phyloP scores from a whole-genome alignment of 495 filamentous ascomycete species.

The Annulohypoxylon nitens region DNA sequence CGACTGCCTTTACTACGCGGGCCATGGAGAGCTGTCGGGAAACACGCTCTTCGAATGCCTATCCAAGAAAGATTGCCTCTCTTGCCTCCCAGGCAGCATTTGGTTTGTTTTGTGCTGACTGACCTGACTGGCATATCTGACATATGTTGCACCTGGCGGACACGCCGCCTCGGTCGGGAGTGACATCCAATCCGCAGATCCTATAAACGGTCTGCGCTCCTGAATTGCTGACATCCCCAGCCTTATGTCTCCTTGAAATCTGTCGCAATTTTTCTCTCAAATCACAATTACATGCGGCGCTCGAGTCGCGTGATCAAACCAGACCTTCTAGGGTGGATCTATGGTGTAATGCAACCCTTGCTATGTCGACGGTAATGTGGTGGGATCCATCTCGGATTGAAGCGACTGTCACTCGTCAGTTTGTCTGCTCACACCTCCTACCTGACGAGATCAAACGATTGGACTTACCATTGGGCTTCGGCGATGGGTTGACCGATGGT shows the following conservation, averaged over 20 bases:
- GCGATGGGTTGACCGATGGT: conserved; percentile 88
- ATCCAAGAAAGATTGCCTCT: conserved; percentile 36
- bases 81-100: conserved; percentile 28
- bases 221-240: conserved; percentile 32
- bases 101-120: conserved; percentile 39
- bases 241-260: conserved; percentile 7
- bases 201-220: conserved; percentile 38
- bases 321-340: conserved; percentile 43
- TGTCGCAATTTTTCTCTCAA: conserved; percentile 22
- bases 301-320: conserved; percentile 28
- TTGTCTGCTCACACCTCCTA: conserved; percentile 75
- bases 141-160: conserved; percentile 41
- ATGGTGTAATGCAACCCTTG: conserved; percentile 49
- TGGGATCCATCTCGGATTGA: conserved; percentile 85
- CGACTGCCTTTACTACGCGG: conserved; percentile 33
- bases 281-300: conserved; percentile 34
- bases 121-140: conserved; percentile 39
- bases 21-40: conserved; percentile 29
- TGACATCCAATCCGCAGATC: conserved; percentile 37
- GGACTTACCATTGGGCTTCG: conserved; percentile 79
- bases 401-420: conserved; percentile 76
- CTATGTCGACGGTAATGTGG: conserved; percentile 67
- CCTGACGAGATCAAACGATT: conserved; percentile 74
- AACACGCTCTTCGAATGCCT: conserved; percentile 31
- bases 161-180: conserved; percentile 34